phyloP scores from a whole-genome alignment of 164 flowering plant species.

The Cinnamomum chago region DNA sequence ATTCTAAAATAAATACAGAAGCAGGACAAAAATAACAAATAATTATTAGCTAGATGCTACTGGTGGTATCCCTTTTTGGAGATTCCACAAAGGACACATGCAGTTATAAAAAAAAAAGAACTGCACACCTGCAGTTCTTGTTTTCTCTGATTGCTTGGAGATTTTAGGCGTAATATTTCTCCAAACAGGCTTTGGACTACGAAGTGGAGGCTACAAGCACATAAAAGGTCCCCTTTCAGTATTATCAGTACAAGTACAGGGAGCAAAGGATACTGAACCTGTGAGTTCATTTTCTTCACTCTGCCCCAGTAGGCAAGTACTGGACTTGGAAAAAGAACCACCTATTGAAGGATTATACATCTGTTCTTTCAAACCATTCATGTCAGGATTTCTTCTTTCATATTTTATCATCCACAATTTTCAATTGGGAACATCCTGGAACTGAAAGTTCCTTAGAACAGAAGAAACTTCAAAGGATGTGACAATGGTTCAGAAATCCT shows the following conservation, averaged over 20 bases:
- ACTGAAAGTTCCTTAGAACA: constrained; percentile 26
- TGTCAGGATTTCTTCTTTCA: not conserved
- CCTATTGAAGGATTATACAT: constrained; percentile 39
- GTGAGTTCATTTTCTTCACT: constrained; percentile 36
- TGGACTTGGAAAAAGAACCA: constrained; percentile 54
- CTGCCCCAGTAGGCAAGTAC: constrained; percentile 24
- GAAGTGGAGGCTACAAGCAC: too few species aligned
- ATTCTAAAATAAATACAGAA: too few species aligned
- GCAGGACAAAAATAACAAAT: too few species aligned
- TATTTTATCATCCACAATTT: not conserved
- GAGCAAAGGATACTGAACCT: constrained; percentile 46
- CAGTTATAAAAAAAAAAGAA: too few species aligned
- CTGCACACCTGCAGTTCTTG: too few species aligned
- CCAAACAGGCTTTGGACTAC: too few species aligned
- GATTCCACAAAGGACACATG: too few species aligned
- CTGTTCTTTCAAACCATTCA: not conserved
- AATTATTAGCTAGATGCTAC: too few species aligned
- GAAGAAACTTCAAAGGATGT: constrained; percentile 22
- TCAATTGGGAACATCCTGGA: constrained; percentile 40
- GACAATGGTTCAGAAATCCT: constrained; percentile 37
- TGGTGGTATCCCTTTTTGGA: too few species aligned
- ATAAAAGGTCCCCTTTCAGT: too few species aligned
- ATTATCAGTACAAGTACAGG: constrained; percentile 1
- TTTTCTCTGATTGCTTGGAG: too few species aligned
- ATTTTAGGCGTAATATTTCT: too few species aligned